Percentiles rank a stretch among this genome's conserved stretches.
phyloP scores from a whole-genome alignment of 2,329 filamentous ascomycete species.

The Colletotrichum tamarilloi region DNA sequence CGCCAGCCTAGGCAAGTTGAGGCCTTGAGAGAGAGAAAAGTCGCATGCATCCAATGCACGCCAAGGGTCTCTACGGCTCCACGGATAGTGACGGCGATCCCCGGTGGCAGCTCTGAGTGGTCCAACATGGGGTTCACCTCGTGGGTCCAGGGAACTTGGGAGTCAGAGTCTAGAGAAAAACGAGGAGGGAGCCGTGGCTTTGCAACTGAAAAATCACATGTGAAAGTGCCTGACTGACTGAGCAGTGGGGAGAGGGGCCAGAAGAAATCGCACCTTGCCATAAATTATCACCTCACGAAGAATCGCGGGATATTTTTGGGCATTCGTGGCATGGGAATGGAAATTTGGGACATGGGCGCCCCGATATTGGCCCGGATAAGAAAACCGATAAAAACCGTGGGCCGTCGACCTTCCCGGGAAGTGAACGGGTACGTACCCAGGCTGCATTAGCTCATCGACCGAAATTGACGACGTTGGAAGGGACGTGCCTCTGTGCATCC shows the following conservation, averaged over 20 bases:
- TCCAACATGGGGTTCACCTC: conserved; percentile 9
- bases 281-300: conserved; percentile 22
- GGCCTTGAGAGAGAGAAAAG: conserved; percentile 13
- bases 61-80: conserved; percentile 26
- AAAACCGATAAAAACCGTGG: conserved; percentile 5
- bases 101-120: conserved; percentile 28
- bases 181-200: conserved; percentile 33
- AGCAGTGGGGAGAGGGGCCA: neutral
- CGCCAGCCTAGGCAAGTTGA: conserved; percentile 9
- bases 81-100: conserved; percentile 29
- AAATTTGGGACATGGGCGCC: neutral
- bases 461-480: conserved; percentile 2
- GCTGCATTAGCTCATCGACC: neutral
- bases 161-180: conserved; percentile 19
- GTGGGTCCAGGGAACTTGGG: conserved; percentile 15
- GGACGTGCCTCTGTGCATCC: neutral
- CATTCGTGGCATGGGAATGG: neutral
- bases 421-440: neutral
- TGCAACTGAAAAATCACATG: conserved; percentile 35
- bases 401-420: neutral
- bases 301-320: neutral
- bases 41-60: conserved; percentile 24
- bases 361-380: conserved; percentile 31
- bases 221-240: conserved; percentile 12
- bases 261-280: neutral